Base-by-base conservation (phyloP, 192 early-diverging fungal species). In the Rhizophlyctis rosea region DNA sequence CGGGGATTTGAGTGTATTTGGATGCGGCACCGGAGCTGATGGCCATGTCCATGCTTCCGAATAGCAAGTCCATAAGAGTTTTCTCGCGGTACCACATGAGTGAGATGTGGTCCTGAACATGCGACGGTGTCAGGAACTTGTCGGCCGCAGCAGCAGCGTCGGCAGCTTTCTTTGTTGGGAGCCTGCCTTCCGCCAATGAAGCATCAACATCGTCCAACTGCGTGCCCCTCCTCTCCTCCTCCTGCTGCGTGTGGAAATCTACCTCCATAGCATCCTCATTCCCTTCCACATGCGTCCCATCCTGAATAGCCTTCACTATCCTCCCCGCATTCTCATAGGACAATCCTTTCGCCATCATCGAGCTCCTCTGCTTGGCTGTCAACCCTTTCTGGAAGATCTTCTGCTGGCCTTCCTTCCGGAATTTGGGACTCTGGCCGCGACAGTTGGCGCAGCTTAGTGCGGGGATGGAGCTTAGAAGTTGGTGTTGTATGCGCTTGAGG, bases 351-450 rank as follows among this genome's bases (percentile, higher is more conserved):
- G 77, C 68, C 23, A 80, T 70, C 88, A 91, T 89, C 3, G 39
- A 35, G 0, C 67, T 60, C 62, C 79, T 77, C 59, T 85, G 74
- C 70, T 91, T 95, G 55, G 78, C 77, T 32, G 71, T 62, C 65
- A 94, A 73, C 48, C 82, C 76, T 61, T 85, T 83, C 64, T 90
- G 78, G 78, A 96, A 96, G 25, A 97, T 76, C 74, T 96, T 96
- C 57, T 84, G 75, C 61, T 81, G 75, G 4, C 90, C 91, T 59
- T 95, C 94, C 53, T 83, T 87, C 24, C 92, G 80, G 59, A 93
- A 77, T 57, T 87, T 84, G 57, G 89, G 88, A n/a, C 78, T 59
- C 24, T 68, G 59, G 4, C 77, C 82, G 9, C 66, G 21, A 54
- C 82, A 84, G 68, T 78, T 72, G 47, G 62, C 54, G 65, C 81